These are phyloP conservation scores for Ilex asprella DNA, from an alignment of 257 asterid genomes.

Conservation along the genomic window DNA sequence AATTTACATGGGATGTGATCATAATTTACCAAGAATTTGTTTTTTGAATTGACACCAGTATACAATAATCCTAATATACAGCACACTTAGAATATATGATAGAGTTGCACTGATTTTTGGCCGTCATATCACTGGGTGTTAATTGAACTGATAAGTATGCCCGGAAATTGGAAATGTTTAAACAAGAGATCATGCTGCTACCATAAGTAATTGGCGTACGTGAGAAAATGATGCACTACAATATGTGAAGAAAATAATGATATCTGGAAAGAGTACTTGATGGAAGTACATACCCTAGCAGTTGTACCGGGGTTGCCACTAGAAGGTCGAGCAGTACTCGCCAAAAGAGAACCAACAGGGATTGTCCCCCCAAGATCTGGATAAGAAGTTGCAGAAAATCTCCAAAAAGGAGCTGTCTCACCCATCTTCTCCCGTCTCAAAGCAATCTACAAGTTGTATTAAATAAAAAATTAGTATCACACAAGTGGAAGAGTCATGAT, in stretches of 20 bases:
- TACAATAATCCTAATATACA: no score
- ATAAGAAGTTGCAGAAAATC: slow-evolving; percentile 81
- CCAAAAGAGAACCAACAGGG: slow-evolving; percentile 22
- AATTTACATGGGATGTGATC: no score
- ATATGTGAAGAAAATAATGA: slow-evolving; percentile 7
- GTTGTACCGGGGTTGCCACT: slow-evolving; percentile 25
- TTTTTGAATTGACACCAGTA: no score
- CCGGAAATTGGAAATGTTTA: no score
- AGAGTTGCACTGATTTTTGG: no score
- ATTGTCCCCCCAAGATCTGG: slow-evolving; percentile 58
- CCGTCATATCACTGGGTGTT: no score
- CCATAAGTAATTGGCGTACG: no score
- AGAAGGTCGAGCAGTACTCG: slow-evolving; percentile 11
- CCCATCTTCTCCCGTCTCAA: slow-evolving; percentile 86
- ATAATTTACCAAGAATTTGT: no score
- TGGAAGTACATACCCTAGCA: slow-evolving; percentile 40
- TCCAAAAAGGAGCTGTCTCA: slow-evolving; percentile 84
- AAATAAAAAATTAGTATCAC: slow-evolving; percentile 12
- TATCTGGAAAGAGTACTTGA: slow-evolving; percentile 10
- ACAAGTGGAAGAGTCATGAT: no score
- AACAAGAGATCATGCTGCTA: no score
- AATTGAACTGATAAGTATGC: no score
- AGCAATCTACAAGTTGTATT: slow-evolving; percentile 51
- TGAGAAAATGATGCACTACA: not conserved
- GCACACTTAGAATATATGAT: no score